A percentile compares a stretch with the other conserved stretches of the same genome.
Conservation (phyloP, 176 grass and related monocot genomes). For the Hyparrhenia diplandra region DNA sequence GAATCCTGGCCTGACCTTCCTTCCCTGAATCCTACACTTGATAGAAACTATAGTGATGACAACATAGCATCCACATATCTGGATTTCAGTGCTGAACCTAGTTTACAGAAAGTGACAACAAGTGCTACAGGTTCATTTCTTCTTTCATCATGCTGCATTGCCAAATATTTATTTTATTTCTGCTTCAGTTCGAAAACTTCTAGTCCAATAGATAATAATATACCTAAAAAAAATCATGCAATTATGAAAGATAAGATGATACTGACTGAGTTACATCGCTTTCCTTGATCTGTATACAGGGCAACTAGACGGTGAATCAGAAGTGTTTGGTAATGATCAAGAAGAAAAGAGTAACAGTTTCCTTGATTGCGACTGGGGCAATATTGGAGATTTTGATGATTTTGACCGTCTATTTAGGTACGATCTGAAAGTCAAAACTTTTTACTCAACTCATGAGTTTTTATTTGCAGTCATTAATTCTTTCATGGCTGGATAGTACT, state of each 20-base stretch:
- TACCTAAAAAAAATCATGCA: not conserved
- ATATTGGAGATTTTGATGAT: constrained; percentile 82
- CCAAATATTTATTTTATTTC: not conserved
- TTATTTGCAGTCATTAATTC: not conserved
- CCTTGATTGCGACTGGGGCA: constrained; percentile 84
- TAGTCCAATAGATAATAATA: not conserved
- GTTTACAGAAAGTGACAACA: constrained; percentile 56
- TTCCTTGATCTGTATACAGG: constrained; percentile 53
- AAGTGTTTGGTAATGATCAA: constrained; percentile 52
- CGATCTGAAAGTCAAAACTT: not conserved
- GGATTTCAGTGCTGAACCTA: constrained; percentile 56
- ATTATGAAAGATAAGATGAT: not conserved
- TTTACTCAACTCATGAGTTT: constrained; percentile 12
- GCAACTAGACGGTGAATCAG: constrained; percentile 57
- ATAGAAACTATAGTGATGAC: constrained; percentile 55
- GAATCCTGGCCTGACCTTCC: constrained; percentile 88
- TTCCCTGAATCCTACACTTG: constrained; percentile 59
- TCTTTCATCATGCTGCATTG: not conserved
- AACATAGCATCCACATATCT: constrained; percentile 54
- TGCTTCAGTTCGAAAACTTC: not conserved
- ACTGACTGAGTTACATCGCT: constrained; percentile 16
- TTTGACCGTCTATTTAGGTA: constrained; percentile 95
- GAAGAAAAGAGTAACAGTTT: constrained; percentile 66
- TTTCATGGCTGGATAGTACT: not conserved
- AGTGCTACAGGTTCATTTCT: constrained; percentile 30